Evolutionary conservation across 2,329 filamentous ascomycete species (phyloP).

Genomic region (Periconia sp.): DNA sequence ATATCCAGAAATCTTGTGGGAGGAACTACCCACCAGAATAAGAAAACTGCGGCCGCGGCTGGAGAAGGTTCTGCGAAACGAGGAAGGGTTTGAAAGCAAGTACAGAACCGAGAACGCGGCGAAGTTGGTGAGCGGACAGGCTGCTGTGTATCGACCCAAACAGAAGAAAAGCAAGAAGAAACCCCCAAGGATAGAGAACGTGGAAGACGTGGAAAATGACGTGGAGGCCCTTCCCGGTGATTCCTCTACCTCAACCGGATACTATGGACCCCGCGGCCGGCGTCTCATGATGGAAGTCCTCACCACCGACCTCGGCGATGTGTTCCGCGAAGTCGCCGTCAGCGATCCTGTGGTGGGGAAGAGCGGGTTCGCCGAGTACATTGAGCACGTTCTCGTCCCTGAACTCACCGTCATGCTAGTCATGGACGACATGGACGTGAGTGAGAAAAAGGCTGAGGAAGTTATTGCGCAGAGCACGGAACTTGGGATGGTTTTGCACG

Average conservation of each 20-base stretch:
- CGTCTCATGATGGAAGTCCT: constrained; percentile 64
- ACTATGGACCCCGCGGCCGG: constrained; percentile 78
- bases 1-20: constrained; percentile 76
- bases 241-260: constrained; percentile 55
- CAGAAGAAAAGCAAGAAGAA: constrained; percentile 48
- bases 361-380: constrained; percentile 34
- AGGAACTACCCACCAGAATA: constrained; percentile 60
- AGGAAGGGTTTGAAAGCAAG: constrained; percentile 52
- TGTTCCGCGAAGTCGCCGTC: constrained; percentile 24
- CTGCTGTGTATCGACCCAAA: constrained; percentile 18
- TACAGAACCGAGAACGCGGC: constrained; percentile 61
- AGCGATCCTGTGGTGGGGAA: constrained; percentile 34
- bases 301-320: constrained; percentile 24
- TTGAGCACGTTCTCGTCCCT: constrained; percentile 64
- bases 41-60: constrained; percentile 58
- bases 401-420: constrained; percentile 63
- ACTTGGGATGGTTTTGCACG: constrained; percentile 69
- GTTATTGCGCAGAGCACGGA: constrained; percentile 68
- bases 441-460: constrained; percentile 47
- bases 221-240: constrained; percentile 23
- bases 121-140: constrained; percentile 22
- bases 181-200: not conserved
- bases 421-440: constrained; percentile 58
- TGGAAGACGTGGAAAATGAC: constrained; percentile 9
- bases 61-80: constrained; percentile 61